A percentile compares a stretch with the other conserved stretches of the same genome.
Evolutionary conservation across 345 rosid genomes (phyloP).

Genomic region (Excoecaria cochinchinensis): DNA sequence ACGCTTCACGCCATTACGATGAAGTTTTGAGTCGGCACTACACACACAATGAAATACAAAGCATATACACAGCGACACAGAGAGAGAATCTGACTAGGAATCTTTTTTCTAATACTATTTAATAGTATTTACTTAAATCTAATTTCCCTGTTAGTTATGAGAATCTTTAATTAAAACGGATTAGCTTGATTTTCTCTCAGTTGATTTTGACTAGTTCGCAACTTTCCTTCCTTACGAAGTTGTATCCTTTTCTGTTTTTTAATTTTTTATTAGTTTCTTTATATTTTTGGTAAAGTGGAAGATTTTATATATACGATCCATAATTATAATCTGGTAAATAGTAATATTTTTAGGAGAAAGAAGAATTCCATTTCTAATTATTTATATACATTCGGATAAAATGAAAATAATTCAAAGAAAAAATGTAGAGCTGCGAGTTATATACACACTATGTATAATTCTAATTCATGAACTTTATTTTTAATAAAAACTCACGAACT

Average conservation of each 20-base stretch:
- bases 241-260: background rate
- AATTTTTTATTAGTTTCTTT: background rate
- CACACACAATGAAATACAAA: slow-evolving; percentile 14
- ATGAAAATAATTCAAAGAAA: too few relatives aligned
- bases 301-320: too few relatives aligned
- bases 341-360: too few relatives aligned
- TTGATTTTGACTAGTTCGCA: slow-evolving; percentile 12
- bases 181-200: slow-evolving; percentile 12
- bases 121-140: background rate
- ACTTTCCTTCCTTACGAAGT: background rate
- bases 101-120: background rate
- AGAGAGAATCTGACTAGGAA: slow-evolving; percentile 7
- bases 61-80: background rate
- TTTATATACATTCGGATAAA: background rate
- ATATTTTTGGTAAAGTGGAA: background rate
- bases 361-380: background rate
- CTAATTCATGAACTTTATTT: slow-evolving; percentile 1
- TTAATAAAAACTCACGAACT: too few relatives aligned
- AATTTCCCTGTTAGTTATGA: slow-evolving; percentile 7
- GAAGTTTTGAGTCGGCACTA: slow-evolving; percentile 32
- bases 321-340: too few relatives aligned
- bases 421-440: too few relatives aligned
- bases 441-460: background rate
- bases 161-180: slow-evolving; percentile 24
- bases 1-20: slow-evolving; percentile 37